phyloP scores from a whole-genome alignment of 805 yeast species.

The Metschnikowia chrysomelidarum region DNA sequence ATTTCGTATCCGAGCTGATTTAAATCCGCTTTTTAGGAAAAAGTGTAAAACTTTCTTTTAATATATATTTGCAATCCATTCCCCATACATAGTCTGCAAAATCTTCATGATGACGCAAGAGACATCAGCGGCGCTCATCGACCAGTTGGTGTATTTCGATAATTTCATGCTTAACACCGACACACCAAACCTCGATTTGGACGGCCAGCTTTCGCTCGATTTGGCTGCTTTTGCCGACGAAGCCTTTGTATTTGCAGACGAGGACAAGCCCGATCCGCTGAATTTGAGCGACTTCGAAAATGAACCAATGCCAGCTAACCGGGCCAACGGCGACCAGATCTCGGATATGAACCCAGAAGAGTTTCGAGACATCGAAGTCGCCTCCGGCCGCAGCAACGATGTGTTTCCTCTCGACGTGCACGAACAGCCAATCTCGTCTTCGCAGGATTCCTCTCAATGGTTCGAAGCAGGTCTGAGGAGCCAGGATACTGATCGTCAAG shows the following conservation, averaged over 20 bases:
- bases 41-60: no score
- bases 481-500: no score
- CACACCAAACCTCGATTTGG: conserved; percentile 41
- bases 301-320: no score
- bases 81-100: no score
- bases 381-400: conserved; percentile 1
- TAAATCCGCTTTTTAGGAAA: no score
- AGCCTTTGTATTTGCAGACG: conserved; percentile 77
- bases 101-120: conserved; percentile 14
- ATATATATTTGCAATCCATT: no score
- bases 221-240: conserved; percentile 83
- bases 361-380: no score
- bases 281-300: conserved; percentile 14
- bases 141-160: conserved; percentile 78
- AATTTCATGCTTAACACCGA: conserved; percentile 51
- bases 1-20: no score
- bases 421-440: neutral
- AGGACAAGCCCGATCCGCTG: conserved; percentile 56
- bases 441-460: neutral
- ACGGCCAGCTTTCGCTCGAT: conserved; percentile 48
- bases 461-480: no score
- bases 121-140: conserved; percentile 51
- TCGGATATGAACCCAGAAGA: conserved; percentile 2
- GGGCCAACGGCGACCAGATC: conserved; percentile 5
- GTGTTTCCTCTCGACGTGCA: neutral